Evolutionary conservation across 2,329 filamentous ascomycete species (phyloP).

Genomic region (Parasarocladium wereldwijsianum): DNA sequence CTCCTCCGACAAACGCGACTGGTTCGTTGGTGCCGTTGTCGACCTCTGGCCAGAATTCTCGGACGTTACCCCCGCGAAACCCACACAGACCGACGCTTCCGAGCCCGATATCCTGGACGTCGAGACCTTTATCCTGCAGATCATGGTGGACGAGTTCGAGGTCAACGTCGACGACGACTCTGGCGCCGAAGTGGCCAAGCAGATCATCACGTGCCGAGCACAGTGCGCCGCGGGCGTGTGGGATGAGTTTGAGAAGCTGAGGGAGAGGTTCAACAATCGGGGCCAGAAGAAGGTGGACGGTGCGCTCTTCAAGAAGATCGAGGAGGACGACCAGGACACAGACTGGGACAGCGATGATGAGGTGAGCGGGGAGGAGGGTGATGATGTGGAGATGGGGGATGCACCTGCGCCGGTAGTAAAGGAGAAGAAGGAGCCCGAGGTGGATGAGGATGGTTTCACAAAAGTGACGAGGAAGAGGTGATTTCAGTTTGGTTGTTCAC

Average conservation of each 20-base stretch:
- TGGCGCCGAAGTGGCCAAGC: constrained; percentile 54
- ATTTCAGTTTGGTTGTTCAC: no score
- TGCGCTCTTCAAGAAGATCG: constrained; percentile 39
- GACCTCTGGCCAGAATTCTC: constrained; percentile 64
- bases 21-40: constrained; percentile 79
- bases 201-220: constrained; percentile 53
- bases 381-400: constrained; percentile 54
- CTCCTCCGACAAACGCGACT: constrained; percentile 79
- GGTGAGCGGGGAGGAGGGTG: constrained; percentile 34
- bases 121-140: constrained; percentile 71
- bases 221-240: constrained; percentile 53
- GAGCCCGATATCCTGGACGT: constrained; percentile 63
- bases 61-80: constrained; percentile 15
- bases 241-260: constrained; percentile 47
- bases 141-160: constrained; percentile 94
- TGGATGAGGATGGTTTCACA: constrained; percentile 73
- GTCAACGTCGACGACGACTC: constrained; percentile 85
- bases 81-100: constrained; percentile 11
- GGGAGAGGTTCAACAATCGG: constrained; percentile 44
- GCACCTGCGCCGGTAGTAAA: constrained; percentile 46
- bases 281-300: constrained; percentile 44
- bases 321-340: constrained; percentile 40
- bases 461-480: constrained; percentile 57
- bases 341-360: constrained; percentile 48
- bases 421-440: constrained; percentile 53